phyloP scores from a whole-genome alignment of 202 grass and related monocot species.

The Schoenoplectus triqueter region DNA sequence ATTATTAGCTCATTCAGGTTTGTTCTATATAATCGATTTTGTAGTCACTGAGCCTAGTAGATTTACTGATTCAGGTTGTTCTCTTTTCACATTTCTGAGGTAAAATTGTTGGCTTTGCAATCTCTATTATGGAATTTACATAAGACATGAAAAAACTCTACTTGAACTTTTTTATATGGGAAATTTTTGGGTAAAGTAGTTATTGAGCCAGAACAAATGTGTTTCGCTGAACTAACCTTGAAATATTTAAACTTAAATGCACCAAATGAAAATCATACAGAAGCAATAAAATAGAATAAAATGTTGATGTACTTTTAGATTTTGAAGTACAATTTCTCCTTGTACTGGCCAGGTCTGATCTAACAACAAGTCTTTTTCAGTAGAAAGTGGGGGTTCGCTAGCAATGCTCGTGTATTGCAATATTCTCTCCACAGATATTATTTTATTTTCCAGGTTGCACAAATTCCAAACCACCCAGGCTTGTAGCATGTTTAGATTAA shows the following conservation, averaged over 20 bases:
- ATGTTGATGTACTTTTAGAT: conserved; percentile 55
- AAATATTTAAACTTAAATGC: background rate
- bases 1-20: no score
- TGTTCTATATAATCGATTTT: background rate
- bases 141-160: background rate
- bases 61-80: no score
- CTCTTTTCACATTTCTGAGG: no score
- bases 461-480: conserved; percentile 61
- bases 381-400: conserved; percentile 72
- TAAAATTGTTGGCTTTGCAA: no score
- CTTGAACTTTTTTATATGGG: background rate
- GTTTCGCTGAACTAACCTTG: background rate
- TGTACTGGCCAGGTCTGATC: conserved; percentile 58
- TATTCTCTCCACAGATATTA: conserved; percentile 92
- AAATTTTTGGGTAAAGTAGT: no score
- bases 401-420: conserved; percentile 77
- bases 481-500: conserved; percentile 78
- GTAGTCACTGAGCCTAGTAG: background rate
- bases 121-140: no score
- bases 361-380: conserved; percentile 43
- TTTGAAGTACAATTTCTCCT: conserved; percentile 63
- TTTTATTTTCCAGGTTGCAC: conserved; percentile 63
- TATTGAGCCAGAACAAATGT: background rate
- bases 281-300: conserved; percentile 15
- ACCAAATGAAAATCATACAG: background rate